Evolutionary conservation across 2,329 filamentous ascomycete genomes (phyloP).

Genomic region (Reticulascus tulasneorum): DNA sequence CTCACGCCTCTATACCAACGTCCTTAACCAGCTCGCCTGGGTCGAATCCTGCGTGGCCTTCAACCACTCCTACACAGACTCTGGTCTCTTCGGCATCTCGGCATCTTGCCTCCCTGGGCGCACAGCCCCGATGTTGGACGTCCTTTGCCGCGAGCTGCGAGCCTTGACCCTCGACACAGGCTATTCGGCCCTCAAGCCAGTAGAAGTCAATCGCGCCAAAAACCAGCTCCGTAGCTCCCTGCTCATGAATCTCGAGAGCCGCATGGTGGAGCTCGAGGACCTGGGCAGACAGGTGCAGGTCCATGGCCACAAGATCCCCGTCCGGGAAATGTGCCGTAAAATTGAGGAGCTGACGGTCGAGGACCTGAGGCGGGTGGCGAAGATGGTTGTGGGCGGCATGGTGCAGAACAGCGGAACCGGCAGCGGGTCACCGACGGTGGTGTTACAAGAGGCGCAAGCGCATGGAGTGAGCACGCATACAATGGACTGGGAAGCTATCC

Average conservation of each 20-base stretch:
- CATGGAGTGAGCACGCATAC: slow-evolving; percentile 63
- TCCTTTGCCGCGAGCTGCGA: slow-evolving; percentile 88
- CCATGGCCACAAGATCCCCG: slow-evolving; percentile 88
- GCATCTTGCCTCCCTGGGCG: slow-evolving; percentile 77
- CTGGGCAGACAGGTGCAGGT: slow-evolving; percentile 93
- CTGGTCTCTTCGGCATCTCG: slow-evolving; percentile 90
- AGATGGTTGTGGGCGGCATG: slow-evolving; percentile 70
- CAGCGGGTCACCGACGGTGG: slow-evolving; percentile 87
- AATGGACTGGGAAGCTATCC: slow-evolving; percentile 83
- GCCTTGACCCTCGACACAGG: slow-evolving; percentile 73
- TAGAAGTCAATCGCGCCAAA: slow-evolving; percentile 88
- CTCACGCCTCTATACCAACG: slow-evolving; percentile 93
- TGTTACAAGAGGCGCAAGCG: slow-evolving; percentile 84
- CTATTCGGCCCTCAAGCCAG: slow-evolving; percentile 64
- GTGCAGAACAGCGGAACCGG: slow-evolving; percentile 73
- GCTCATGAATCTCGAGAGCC: slow-evolving; percentile 94
- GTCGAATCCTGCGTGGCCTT: slow-evolving; percentile 94
- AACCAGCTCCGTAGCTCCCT: slow-evolving; percentile 89
- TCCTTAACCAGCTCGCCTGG: slow-evolving; percentile 96
- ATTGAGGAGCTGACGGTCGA: slow-evolving; percentile 78
- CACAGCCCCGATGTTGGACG: slow-evolving; percentile 81
- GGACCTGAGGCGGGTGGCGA: slow-evolving; percentile 80
- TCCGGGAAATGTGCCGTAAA: slow-evolving; percentile 84
- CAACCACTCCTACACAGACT: slow-evolving; percentile 97
- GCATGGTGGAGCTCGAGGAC: slow-evolving; percentile 97